Conservation (phyloP, 176 grass and related monocot species). For the Hordeum marinum region DNA sequence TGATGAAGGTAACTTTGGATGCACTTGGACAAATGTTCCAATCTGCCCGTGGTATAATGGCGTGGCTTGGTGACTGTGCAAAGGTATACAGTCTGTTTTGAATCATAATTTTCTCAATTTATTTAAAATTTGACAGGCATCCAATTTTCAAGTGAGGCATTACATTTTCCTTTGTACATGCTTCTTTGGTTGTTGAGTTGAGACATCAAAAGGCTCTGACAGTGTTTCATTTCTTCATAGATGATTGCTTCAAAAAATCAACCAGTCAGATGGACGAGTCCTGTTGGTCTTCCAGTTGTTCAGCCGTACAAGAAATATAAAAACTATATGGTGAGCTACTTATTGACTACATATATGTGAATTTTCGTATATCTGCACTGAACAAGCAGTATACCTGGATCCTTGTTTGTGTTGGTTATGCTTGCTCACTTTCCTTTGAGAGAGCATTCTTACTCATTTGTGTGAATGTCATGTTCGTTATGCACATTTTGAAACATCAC, state of each 20-base stretch:
- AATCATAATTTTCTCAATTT: constrained; percentile 8
- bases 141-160: background rate
- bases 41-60: constrained; percentile 89
- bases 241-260: constrained; percentile 89
- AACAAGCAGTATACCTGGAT: background rate
- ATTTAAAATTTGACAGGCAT: background rate
- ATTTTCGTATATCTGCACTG: background rate
- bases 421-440: background rate
- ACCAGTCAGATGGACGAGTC: constrained; percentile 89
- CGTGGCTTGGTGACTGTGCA: constrained; percentile 89
- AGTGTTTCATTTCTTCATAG: constrained; percentile 36
- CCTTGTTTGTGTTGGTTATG: background rate
- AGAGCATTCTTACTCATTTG: background rate
- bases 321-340: constrained; percentile 68
- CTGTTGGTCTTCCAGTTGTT: constrained; percentile 93
- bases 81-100: constrained; percentile 47
- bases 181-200: constrained; percentile 19
- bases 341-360: constrained; percentile 4
- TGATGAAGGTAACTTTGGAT: constrained; percentile 77
- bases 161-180: background rate
- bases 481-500: background rate
- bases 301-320: constrained; percentile 89
- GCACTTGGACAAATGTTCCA: constrained; percentile 96
- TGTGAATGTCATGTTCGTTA: background rate
- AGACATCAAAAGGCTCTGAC: constrained; percentile 15